Base-by-base conservation (phyloP, 768 basidiomycete species). In the Termitomyces titanicus region DNA sequence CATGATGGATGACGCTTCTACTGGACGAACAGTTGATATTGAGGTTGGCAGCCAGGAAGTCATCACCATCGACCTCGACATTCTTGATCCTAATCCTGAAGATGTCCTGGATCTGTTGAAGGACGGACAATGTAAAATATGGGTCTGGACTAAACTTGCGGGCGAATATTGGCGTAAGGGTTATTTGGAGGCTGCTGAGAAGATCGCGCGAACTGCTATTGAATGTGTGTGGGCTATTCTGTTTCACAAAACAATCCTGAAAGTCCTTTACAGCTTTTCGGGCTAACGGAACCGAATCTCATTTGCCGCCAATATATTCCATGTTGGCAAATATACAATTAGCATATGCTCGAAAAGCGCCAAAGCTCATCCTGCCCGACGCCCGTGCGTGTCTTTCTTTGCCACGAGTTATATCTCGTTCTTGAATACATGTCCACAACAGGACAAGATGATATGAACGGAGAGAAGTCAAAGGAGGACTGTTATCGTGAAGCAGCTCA, bases 111-210 rank as follows among this genome's bases (percentile, higher is more conserved):
- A 88, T 61, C 69, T 94, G 3, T 68, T 94, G 46, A 81, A 78
- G 54, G 85, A 89, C 29, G 87, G 86, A 0, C 82, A 85, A 53
- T 90, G 87, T 52, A 83, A 75, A 56, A 83, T 84, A 17, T 83
- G 80, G 66, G 82, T 88, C 11, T 95, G 92, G 92, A 84, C 89
- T 1, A 84, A 83, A 58, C 77, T 95, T 20, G 92, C 93, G 9
- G 85, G 84, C 15, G 94, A 95, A 71, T 95, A 96, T 64, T 93
- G 92, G 89, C 74, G 88, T 58, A 80, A 84, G 61, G 89, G 88
- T 0, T 80, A 84, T 59, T 72, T 89, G 47, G 82, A 84, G 24
- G 86, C 83, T 8, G 93, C 93, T 12, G 88, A 94, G 68, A 82
- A 81, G 60, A 86, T 95, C 46, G 84, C 86, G 27, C 70, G 74